Evolutionary conservation across 805 yeast species (phyloP), one percentile per base, ranked within the genome.

Genomic region (Kodamaea lidongshanica): DNA sequence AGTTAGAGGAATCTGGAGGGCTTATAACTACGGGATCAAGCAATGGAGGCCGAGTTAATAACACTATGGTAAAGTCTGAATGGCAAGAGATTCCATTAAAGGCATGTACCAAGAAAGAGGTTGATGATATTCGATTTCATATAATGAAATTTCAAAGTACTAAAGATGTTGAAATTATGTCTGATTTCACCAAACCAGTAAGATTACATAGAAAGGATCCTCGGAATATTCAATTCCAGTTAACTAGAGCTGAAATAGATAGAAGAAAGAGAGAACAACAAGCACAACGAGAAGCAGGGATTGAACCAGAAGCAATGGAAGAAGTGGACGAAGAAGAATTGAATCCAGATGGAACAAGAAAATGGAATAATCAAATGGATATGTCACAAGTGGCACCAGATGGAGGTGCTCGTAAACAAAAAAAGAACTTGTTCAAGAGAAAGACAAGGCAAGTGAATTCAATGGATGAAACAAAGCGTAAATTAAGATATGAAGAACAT

Each of bases 141-240:
- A 70, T 89, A 14, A 55, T 88, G 58, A 80, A 80, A 54, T 86
- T 89, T 48, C 94, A 81, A 47, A 68, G 82, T 19, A 75, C 76
- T 36, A 71, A 74, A 44, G 68, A 72, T 25, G 79, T 92, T 19
- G 85, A 85, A 40, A 89, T 92, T 7, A 58, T 65, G 22, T 59
- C 63, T 19, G 77, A 77, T 38, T 92, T 89, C 53, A 78, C 76
- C 33, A 72, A 72, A 36, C 98, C 98, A 0, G 79, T 88, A 12
- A 65, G 96, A 44, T 61, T 89, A 50, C 96, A 88, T 54, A 70
- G 97, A 44, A 88, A 89, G 50, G 97, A 89, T 55, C 96, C 98
- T 1, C 74, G 86, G 48, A 84, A 85, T 51, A 64, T 89, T 50
- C 96, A 88, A 52, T 83, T 83, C 49, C 94, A 86, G 54, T 63